Evolutionary conservation across 2,329 filamentous ascomycete genomes (phyloP), one percentile per base, ranked within the genome.

Genomic region (Aspergillus fumigatiaffinis): DNA sequence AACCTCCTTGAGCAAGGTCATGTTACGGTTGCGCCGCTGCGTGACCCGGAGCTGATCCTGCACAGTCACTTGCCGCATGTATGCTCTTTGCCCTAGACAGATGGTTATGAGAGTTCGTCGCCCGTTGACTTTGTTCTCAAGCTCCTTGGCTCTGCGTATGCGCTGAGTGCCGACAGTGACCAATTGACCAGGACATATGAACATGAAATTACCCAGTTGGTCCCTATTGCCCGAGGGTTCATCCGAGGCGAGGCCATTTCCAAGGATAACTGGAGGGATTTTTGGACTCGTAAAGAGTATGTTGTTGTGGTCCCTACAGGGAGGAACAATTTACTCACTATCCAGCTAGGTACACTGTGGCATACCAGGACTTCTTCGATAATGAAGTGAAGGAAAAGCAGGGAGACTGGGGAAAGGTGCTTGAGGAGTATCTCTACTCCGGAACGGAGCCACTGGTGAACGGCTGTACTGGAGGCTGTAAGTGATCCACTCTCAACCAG

Each of bases 161-260:
- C 48, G n/a, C 51, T 53, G 12, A 42, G 51, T 10, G 41, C 41
- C 8, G 2, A 17, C 8, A 23, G 23, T 4, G n/a, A 25, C 3
- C 51, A 53, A 25, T 29, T 53, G 14, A 44, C 46, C 7, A 44
- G 48, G n/a, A 26, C 48, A 10, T 53, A 53, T 12, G 41, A 47
- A 21, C 51, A 53, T 32, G 51, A 53, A 48, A 48, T 53, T 25
- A 48, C 51, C 38, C 46, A 23, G 10, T 21, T 53, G 51, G n/a
- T 25, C 14, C 17, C 26, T 3, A 48, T 53, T 9, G 42, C 46
- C 3, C 25, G 48, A 0, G 32, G 23, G 8, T 53, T 53, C n/a
- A 48, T 53, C 25, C 14, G 12, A 12, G 51, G 51, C 4, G 12
- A 25, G 46, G 51, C 38, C 25, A n/a, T 53, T 6, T 17, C 21